Base-by-base conservation (phyloP, 1,284 basidiomycete genomes). In the Mycosarcoma maydis region DNA sequence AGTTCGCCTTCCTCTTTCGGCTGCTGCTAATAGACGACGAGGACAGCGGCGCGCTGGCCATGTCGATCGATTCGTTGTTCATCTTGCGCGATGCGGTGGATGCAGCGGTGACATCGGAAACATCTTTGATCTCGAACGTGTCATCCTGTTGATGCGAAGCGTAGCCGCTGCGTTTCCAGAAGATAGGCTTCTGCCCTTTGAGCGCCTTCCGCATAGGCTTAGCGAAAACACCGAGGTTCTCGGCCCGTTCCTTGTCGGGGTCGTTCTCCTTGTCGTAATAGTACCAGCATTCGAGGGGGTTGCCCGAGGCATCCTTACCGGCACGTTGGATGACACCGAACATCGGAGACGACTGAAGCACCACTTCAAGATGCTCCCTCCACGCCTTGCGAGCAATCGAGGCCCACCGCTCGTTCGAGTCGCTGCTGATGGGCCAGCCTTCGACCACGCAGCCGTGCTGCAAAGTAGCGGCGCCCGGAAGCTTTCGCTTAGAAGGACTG, bases 131-230 rank as follows among this genome's bases (percentile, higher is more conserved):
- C 11, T 65, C 52, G 20, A 51, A 20, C 1, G 23, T 30, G 11
- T 57, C 65, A 6, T 69, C 66, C 17, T 55, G 27, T 17, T 66
- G 61, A 17, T 42, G 42, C 2, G 53, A 58, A 20, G 61, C 62
- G 44, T 77, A 77, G 26, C 70, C 72, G 57, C 75, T 76, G 32
- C 77, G 73, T 34, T 80, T 80, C 80, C 78, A 78, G 37, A 76
- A 77, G 54, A 80, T 80, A 11, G 79, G 76, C 51, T 81, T 81
- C 42, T 80, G 78, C 23, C 76, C 76, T 37, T 76, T 73, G 47
- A 80, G 72, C 36, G 76, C 80, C 39, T 75, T 78, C 32, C 78
- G 69, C 62, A 80, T 81, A 2, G 80, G 80, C 57, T 81, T 81
- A 17, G 72, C 77, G 47, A 80, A 76, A 14, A 74, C 69, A 11